Percentiles rank a stretch among this genome's conserved stretches.
These are phyloP conservation scores for Cymodocea nodosa DNA, from an alignment of 116 monocot species.

Conservation along the genomic window DNA sequence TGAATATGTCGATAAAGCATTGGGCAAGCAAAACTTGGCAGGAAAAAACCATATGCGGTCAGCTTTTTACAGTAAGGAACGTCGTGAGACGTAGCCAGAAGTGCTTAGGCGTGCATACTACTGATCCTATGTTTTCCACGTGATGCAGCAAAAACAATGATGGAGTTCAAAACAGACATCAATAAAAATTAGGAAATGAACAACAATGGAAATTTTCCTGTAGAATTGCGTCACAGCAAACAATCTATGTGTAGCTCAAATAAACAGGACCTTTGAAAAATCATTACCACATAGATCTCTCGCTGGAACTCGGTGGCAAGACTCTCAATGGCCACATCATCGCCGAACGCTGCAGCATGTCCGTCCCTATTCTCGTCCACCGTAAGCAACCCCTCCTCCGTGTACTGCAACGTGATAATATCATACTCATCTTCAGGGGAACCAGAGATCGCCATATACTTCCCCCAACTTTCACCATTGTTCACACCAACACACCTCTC, in stretches of 20 bases:
- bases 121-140: too few species aligned
- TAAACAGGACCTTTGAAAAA: too few species aligned
- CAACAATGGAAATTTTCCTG: too few species aligned
- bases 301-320: conserved; percentile 79
- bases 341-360: conserved; percentile 81
- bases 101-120: neutral
- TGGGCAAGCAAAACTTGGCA: neutral
- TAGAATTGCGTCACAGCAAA: too few species aligned
- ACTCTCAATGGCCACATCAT: conserved; percentile 86
- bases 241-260: too few species aligned
- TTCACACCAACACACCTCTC: conserved; percentile 65
- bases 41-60: too few species aligned
- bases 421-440: conserved; percentile 65
- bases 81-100: neutral
- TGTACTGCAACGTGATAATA: conserved; percentile 81
- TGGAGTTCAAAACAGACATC: too few species aligned
- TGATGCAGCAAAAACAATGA: too few species aligned
- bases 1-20: neutral
- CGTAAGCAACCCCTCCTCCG: conserved; percentile 72
- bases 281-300: conserved; percentile 78
- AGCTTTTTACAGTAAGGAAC: neutral
- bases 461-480: conserved; percentile 72
- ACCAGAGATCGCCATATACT: conserved; percentile 86
- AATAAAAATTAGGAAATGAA: too few species aligned
- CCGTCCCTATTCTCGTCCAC: conserved; percentile 80